Conservation (phyloP, 805 yeast genomes). For the Ogataea corticis region DNA sequence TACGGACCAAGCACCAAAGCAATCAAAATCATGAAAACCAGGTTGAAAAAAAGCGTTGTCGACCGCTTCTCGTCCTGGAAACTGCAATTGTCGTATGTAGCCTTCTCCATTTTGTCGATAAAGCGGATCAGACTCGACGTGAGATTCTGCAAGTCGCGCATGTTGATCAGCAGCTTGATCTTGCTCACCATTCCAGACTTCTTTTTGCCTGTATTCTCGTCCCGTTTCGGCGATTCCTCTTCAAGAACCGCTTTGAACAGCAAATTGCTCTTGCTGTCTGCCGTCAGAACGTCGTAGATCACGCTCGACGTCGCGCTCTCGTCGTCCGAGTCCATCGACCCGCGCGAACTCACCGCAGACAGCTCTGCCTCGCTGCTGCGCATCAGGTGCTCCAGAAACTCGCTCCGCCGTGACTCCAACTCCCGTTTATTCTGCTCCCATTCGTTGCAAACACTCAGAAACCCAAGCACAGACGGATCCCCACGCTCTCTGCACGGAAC, state of each 20-base stretch:
- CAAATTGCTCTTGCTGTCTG: slow-evolving; percentile 16
- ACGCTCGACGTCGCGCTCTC: slow-evolving; percentile 14
- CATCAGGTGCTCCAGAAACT: slow-evolving; percentile 12
- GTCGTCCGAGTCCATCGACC: slow-evolving; percentile 21
- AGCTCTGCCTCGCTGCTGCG: slow-evolving; percentile 8
- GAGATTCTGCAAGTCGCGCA: slow-evolving; percentile 72
- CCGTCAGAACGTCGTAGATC: slow-evolving; percentile 19
- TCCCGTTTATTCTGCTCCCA: slow-evolving; percentile 19
- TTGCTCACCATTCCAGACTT: slow-evolving; percentile 24
- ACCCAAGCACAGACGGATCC: slow-evolving; percentile 47
- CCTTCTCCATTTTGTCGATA: slow-evolving; percentile 52
- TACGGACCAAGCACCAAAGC: slow-evolving; percentile 47
- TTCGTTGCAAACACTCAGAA: slow-evolving; percentile 22
- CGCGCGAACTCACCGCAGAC: slow-evolving; percentile 14
- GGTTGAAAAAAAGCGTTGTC: slow-evolving; percentile 55
- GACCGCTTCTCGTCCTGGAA: slow-evolving; percentile 70
- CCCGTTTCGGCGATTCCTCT: slow-evolving; percentile 9
- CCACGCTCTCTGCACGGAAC: slow-evolving; percentile 51
- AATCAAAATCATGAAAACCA: slow-evolving; percentile 39
- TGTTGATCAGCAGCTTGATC: slow-evolving; percentile 52
- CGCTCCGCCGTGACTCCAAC: slow-evolving; percentile 10
- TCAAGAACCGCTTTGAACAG: slow-evolving; percentile 17
- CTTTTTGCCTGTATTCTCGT: slow-evolving; percentile 5
- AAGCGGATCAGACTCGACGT: slow-evolving; percentile 54
- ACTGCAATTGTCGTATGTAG: slow-evolving; percentile 63